phyloP scores from a whole-genome alignment of 73 alveolate species.

The Paramecium octaurelia region DNA sequence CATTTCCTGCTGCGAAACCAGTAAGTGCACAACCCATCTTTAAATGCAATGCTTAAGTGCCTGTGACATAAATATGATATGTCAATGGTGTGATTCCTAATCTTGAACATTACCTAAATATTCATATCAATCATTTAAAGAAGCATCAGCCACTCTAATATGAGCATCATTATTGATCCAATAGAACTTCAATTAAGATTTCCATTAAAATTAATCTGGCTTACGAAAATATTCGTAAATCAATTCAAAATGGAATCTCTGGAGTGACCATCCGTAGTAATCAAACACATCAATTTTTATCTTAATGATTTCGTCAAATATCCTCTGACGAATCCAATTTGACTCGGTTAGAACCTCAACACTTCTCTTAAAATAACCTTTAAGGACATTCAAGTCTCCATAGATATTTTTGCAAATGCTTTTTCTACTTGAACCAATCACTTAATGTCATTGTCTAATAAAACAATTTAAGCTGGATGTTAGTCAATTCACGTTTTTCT shows the following conservation, averaged over 20 bases:
- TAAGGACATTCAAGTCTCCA: constrained; percentile 78
- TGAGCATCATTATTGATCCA: constrained; percentile 89
- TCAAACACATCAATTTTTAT: constrained; percentile 98
- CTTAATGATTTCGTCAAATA: constrained; percentile 88
- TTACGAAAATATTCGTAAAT: constrained; percentile 87
- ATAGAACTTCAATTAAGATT: constrained; percentile 98
- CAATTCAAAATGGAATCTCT: constrained; percentile 96
- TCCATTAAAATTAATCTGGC: constrained; percentile 99
- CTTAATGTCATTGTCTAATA: constrained; percentile 85
- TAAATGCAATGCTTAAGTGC: constrained; percentile 99
- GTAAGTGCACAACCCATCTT: constrained; percentile 99
- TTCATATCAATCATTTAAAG: constrained; percentile 98
- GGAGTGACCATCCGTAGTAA: constrained; percentile 99
- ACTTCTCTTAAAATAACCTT: constrained; percentile 77
- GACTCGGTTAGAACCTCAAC: constrained; percentile 81
- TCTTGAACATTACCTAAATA: constrained; percentile 99
- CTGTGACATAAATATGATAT: constrained; percentile 99
- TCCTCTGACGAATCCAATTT: constrained; percentile 94
- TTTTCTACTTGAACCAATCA: constrained; percentile 91
- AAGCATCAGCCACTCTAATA: constrained; percentile 95
- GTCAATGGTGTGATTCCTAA: constrained; percentile 99
- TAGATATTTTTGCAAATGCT: constrained; percentile 71
- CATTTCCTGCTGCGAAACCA: constrained; percentile 99
- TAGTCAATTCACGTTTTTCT: constrained; percentile 92
- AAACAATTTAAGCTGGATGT: constrained; percentile 96